Evolutionary conservation across 257 asterid genomes (phyloP).

Genomic region (Mitragyna speciosa): DNA sequence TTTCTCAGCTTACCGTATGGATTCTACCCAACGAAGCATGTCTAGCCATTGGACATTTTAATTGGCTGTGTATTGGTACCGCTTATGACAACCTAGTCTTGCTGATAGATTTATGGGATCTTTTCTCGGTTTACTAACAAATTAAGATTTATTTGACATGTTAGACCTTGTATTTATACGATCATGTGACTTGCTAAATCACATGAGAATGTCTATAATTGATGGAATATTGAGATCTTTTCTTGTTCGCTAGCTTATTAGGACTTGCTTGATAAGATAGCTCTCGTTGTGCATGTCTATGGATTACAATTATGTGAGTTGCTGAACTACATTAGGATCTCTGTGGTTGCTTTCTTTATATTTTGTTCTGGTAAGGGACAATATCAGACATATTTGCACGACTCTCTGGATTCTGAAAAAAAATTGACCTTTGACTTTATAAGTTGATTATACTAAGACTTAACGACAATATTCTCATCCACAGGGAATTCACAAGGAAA

Average conservation of each 20-base stretch:
- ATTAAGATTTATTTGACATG: neutral
- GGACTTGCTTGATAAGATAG: neutral
- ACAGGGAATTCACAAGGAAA: conserved; percentile 58
- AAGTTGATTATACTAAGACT: conserved; percentile 2
- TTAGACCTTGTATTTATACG: neutral
- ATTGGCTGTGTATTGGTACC: neutral
- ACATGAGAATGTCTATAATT: neutral
- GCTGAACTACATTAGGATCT: neutral
- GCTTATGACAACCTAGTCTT: neutral
- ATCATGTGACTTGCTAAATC: neutral
- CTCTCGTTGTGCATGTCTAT: neutral
- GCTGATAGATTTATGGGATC: neutral
- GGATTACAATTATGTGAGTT: neutral
- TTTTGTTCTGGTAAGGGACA: neutral
- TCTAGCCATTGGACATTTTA: neutral
- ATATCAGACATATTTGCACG: neutral
- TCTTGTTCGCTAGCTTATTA: neutral
- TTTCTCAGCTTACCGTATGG: neutral
- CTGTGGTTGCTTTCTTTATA: neutral
- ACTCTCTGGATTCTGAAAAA: neutral
- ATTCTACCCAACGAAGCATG: neutral
- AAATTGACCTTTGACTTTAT: neutral
- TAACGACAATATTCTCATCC: conserved; percentile 27
- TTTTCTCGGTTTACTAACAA: neutral
- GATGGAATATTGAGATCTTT: neutral